Evolutionary conservation across 495 filamentous ascomycete genomes (phyloP).

Genomic region (Talaromyces nanjingensis): DNA sequence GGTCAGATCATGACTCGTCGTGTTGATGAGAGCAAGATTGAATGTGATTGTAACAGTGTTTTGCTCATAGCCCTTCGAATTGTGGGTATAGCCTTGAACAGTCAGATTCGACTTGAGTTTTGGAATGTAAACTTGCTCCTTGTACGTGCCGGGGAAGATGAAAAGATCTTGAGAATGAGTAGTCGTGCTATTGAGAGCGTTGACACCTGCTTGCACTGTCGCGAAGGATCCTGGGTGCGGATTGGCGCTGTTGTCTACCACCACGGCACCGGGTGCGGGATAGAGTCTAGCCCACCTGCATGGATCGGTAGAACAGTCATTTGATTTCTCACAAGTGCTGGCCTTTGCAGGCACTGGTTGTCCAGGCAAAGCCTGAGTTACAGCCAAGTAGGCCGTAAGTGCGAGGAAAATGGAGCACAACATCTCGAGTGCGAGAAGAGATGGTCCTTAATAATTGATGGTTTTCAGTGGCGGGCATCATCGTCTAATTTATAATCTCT

Average conservation of each 20-base stretch:
- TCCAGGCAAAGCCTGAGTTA: neutral
- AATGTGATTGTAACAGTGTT: constrained; percentile 57
- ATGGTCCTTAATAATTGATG: neutral
- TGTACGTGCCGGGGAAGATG: constrained; percentile 26
- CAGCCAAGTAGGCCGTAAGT: neutral
- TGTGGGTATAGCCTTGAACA: constrained; percentile 50
- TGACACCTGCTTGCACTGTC: neutral
- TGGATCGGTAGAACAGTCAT: neutral
- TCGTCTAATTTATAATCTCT: neutral
- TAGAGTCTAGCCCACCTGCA: neutral
- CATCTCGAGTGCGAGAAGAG: neutral
- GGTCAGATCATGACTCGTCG: neutral
- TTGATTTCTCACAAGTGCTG: neutral
- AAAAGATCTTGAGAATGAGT: neutral
- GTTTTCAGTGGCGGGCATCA: neutral
- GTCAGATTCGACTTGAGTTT: constrained; percentile 16
- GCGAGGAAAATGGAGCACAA: neutral
- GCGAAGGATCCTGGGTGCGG: neutral
- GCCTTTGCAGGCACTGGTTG: neutral
- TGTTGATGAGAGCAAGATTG: neutral
- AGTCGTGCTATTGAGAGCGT: neutral
- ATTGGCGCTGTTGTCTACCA: neutral
- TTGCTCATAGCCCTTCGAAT: constrained; percentile 44
- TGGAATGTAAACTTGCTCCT: constrained; percentile 47
- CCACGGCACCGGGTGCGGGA: neutral